Conservation (phyloP, 768 basidiomycete species). For the Russula brevipes region DNA sequence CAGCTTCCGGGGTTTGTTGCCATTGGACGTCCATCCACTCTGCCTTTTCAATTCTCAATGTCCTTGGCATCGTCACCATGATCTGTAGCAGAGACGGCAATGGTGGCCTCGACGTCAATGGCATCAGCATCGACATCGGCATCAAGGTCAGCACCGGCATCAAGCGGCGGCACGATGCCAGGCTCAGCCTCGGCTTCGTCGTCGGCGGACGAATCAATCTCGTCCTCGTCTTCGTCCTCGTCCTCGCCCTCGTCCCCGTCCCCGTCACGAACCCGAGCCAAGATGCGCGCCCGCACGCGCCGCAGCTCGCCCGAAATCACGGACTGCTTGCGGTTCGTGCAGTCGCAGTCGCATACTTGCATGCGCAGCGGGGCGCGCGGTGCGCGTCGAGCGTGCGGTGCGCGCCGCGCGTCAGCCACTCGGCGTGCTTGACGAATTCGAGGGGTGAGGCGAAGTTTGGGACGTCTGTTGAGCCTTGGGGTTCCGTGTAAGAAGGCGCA, state of each 20-base stretch:
- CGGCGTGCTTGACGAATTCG: conserved; percentile 19
- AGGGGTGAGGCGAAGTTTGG: conserved; percentile 7
- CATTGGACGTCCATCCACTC: no score
- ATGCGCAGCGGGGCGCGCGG: conserved; percentile 5
- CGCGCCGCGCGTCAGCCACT: conserved; percentile 19
- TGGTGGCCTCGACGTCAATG: background rate
- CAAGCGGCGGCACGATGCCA: background rate
- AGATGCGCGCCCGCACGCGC: background rate
- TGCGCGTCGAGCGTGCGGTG: conserved; percentile 5
- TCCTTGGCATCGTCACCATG: background rate
- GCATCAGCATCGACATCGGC: background rate
- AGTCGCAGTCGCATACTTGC: background rate
- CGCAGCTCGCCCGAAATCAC: conserved; percentile 11
- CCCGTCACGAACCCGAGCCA: background rate
- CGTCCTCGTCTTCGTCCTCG: background rate
- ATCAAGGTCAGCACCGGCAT: background rate
- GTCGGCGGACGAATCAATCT: background rate
- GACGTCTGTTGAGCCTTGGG: conserved; percentile 11
- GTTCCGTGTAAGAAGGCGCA: background rate
- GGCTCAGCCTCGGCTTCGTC: background rate
- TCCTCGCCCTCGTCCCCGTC: no score
- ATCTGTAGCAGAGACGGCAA: background rate
- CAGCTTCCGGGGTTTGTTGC: no score
- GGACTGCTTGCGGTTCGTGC: background rate
- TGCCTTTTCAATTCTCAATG: background rate